Percentiles rank a stretch among this genome's conserved stretches.
These are phyloP conservation scores for Leccinum solheimii DNA, from an alignment of 1,284 basidiomycete species.

Conservation along the genomic window DNA sequence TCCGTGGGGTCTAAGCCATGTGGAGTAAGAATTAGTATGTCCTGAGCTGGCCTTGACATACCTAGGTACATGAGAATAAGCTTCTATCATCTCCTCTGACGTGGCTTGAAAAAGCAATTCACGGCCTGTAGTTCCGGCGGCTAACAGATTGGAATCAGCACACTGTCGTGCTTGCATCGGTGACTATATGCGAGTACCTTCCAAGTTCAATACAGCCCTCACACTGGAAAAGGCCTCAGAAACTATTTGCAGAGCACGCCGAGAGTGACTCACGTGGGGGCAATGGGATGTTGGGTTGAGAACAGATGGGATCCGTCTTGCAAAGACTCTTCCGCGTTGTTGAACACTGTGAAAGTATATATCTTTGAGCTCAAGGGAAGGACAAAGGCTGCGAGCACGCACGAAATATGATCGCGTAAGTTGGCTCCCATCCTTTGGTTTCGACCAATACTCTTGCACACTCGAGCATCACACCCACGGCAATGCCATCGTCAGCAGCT, in stretches of 20 bases:
- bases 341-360: constrained; percentile 69
- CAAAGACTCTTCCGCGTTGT: constrained; percentile 92
- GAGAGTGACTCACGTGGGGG: constrained; percentile 55
- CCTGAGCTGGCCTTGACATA: constrained; percentile 61
- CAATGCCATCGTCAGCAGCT: constrained; percentile 86
- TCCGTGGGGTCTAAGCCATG: constrained; percentile 70
- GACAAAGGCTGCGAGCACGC: constrained; percentile 30
- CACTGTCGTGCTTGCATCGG: background rate
- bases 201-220: constrained; percentile 61
- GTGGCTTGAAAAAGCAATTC: constrained; percentile 97
- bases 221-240: constrained; percentile 42
- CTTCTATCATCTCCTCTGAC: constrained; percentile 90
- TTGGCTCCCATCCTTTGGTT: constrained; percentile 71
- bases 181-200: constrained; percentile 50
- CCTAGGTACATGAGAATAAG: constrained; percentile 84
- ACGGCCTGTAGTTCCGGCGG: constrained; percentile 86
- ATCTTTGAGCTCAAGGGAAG: background rate
- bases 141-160: constrained; percentile 37
- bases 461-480: constrained; percentile 93
- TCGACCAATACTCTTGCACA: constrained; percentile 79
- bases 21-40: background rate
- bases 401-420: constrained; percentile 86
- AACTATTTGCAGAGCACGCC: background rate
- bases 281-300: constrained; percentile 81
- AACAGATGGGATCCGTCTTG: constrained; percentile 95